Conservation (phyloP, 2,329 filamentous ascomycete genomes). For the Colletotrichum chrysophilum region DNA sequence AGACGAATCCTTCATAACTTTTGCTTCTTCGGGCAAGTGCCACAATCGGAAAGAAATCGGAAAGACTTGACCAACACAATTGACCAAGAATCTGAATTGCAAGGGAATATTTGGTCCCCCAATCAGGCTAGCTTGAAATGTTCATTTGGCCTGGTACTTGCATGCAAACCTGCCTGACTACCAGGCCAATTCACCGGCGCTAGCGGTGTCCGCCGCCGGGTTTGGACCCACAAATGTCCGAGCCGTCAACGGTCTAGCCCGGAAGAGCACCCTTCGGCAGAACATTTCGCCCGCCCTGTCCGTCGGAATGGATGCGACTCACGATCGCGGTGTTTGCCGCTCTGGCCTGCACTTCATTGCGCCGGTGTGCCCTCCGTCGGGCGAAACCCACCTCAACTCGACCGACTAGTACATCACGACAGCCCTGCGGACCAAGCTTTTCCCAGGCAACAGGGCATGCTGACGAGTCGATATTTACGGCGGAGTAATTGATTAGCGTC, state of each 20-base stretch:
- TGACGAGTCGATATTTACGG: background rate
- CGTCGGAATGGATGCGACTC: background rate
- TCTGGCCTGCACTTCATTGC: background rate
- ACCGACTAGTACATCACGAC: background rate
- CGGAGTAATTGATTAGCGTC: background rate
- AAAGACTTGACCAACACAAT: background rate
- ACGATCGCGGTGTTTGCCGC: background rate
- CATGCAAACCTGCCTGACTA: background rate
- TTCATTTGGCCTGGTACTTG: background rate
- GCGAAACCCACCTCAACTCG: background rate
- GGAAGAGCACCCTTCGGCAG: background rate
- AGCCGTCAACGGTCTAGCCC: background rate
- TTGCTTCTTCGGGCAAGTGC: background rate
- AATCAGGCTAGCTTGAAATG: background rate
- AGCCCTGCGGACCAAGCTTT: background rate
- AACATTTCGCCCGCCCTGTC: constrained; percentile 5
- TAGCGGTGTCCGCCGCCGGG: background rate
- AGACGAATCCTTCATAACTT: background rate
- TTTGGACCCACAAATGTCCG: background rate
- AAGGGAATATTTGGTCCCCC: background rate
- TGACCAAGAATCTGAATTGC: background rate
- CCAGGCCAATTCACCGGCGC: background rate
- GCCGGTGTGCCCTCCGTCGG: background rate
- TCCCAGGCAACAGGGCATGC: background rate
- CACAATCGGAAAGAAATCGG: background rate